phyloP scores from a whole-genome alignment of 148 eudicot genomes.

The Euryodendron excelsum region DNA sequence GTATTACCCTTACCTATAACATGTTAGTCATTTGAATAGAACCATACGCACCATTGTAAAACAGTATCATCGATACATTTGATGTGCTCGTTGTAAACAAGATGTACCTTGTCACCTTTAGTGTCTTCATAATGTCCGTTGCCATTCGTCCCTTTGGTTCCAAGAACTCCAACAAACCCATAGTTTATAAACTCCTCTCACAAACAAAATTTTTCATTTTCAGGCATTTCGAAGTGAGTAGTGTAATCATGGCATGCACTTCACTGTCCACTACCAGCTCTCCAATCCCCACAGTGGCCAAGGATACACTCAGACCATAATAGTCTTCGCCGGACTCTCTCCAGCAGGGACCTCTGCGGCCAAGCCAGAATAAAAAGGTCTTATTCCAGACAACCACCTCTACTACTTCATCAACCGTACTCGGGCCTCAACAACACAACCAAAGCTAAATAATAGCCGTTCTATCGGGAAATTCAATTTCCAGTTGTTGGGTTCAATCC shows the following conservation, averaged over 20 bases:
- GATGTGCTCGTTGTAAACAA: constrained; percentile 14
- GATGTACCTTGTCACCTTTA: constrained; percentile 12
- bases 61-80: not conserved
- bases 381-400: constrained; percentile 52
- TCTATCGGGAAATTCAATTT: constrained; percentile 48
- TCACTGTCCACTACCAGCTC: constrained; percentile 34
- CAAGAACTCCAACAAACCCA: not conserved
- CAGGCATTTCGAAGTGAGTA: constrained; percentile 6
- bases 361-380: constrained; percentile 38
- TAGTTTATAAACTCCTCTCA: no score
- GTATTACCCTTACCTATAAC: not conserved
- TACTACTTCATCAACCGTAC: constrained; percentile 30
- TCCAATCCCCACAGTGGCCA: constrained; percentile 16
- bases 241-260: constrained; percentile 34
- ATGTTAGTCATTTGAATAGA: constrained; percentile 6
- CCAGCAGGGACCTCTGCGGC: constrained; percentile 33
- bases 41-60: not conserved
- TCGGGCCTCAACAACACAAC: constrained; percentile 29
- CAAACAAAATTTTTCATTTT: not conserved
- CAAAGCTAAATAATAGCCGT: constrained; percentile 38
- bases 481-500: constrained; percentile 26
- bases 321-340: constrained; percentile 30
- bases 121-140: constrained; percentile 4
- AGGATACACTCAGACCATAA: constrained; percentile 22
- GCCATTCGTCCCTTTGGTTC: not conserved